phyloP scores from a whole-genome alignment of 495 filamentous ascomycete species.

The Tirmania nivea region DNA sequence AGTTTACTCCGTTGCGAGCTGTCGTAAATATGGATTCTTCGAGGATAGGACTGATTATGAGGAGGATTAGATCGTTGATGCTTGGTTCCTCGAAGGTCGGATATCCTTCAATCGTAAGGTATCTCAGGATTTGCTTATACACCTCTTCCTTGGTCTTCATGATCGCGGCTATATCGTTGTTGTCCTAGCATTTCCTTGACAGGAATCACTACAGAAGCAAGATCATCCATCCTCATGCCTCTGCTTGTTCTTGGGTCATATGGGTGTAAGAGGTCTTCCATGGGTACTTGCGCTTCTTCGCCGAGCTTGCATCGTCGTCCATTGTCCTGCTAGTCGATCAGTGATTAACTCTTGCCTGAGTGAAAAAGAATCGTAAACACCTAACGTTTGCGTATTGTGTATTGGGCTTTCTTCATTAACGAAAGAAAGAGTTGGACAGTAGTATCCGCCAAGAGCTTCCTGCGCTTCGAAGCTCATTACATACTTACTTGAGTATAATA shows the following conservation, averaged over 20 bases:
- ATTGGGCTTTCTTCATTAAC: too few species aligned
- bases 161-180: neutral
- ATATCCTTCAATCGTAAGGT: slow-evolving; percentile 7
- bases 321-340: neutral
- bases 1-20: neutral
- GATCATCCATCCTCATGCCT: slow-evolving; percentile 1
- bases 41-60: slow-evolving; percentile 5
- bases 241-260: slow-evolving; percentile 1
- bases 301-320: neutral
- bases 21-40: slow-evolving; percentile 3
- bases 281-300: neutral
- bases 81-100: slow-evolving; percentile 4
- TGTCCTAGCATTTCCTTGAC: slow-evolving; percentile 3
- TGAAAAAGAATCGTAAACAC: too few species aligned
- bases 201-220: neutral
- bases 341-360: too few species aligned
- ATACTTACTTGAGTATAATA: too few species aligned
- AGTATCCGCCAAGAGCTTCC: too few species aligned
- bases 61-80: slow-evolving; percentile 1
- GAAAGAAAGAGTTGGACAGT: too few species aligned
- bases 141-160: slow-evolving; percentile 1
- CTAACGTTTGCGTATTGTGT: too few species aligned
- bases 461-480: too few species aligned
- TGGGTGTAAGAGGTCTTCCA: slow-evolving; percentile 1
- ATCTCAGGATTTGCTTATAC: slow-evolving; percentile 1